These are phyloP conservation scores for Euphorbia tirucalli DNA, from an alignment of 345 rosid species.

Conservation along the genomic window DNA sequence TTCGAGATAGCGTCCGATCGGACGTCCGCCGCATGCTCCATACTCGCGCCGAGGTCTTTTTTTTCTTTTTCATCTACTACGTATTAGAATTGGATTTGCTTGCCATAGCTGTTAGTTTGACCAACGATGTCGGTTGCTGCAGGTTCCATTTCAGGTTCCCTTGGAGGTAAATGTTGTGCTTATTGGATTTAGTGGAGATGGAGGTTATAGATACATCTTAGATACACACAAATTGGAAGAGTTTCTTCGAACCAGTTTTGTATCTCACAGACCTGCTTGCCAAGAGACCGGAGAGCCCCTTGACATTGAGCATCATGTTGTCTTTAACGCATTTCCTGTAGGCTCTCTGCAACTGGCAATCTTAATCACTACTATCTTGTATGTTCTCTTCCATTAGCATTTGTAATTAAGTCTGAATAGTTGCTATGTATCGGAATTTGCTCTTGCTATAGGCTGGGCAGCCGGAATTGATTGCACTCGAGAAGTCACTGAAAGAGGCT, in stretches of 20 bases:
- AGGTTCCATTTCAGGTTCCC: conserved; percentile 99
- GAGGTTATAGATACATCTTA: conserved; percentile 72
- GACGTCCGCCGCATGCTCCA: conserved; percentile 94
- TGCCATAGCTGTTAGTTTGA: neutral
- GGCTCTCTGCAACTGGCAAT: conserved; percentile 16
- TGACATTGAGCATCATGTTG: conserved; percentile 86
- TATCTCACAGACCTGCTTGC: conserved; percentile 77
- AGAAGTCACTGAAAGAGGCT: conserved; percentile 77
- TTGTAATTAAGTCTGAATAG: neutral
- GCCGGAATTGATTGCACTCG: conserved; percentile 82
- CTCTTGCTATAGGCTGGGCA: conserved; percentile 63
- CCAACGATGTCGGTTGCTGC: conserved; percentile 5
- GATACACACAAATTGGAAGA: conserved; percentile 79
- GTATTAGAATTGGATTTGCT: neutral
- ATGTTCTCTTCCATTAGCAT: neutral
- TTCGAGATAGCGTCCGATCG: conserved; percentile 77
- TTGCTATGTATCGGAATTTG: neutral
- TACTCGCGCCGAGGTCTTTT: conserved; percentile 85
- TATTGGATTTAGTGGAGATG: conserved; percentile 82
- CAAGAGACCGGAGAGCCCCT: conserved; percentile 88
- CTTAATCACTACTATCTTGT: neutral
- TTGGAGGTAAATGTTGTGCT: conserved; percentile 88
- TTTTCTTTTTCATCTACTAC: neutral
- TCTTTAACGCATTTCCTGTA: conserved; percentile 78
- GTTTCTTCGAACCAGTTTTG: conserved; percentile 71